Percentiles rank a stretch among this genome's conserved stretches.
Evolutionary conservation across 805 yeast species (phyloP).

Genomic region (Candida coleopterorum): DNA sequence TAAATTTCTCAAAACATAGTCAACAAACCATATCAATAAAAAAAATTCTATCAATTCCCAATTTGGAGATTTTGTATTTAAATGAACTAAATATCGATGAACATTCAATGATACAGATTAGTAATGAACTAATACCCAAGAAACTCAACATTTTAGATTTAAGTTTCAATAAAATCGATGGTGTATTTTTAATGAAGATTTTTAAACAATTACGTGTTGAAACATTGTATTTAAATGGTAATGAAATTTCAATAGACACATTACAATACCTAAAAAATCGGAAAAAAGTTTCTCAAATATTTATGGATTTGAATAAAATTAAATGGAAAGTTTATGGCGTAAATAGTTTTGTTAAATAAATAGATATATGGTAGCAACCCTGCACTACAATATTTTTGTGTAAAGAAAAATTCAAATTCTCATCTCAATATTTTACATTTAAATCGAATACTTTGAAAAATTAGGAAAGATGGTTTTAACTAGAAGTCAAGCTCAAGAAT

Average conservation of each 20-base stretch:
- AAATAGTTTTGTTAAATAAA: constrained; percentile 20
- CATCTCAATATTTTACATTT: neutral
- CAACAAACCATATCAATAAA: neutral
- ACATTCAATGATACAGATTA: constrained; percentile 25
- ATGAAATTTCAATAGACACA: constrained; percentile 17
- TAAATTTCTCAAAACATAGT: constrained; percentile 18
- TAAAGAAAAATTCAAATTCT: constrained; percentile 3
- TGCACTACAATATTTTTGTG: constrained; percentile 2
- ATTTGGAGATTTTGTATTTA: constrained; percentile 19
- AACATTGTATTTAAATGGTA: constrained; percentile 27
- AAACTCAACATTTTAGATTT: constrained; percentile 26
- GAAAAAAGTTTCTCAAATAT: constrained; percentile 1
- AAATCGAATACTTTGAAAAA: no score
- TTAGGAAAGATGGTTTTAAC: constrained; percentile 22
- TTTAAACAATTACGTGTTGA: constrained; percentile 18
- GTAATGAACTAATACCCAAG: constrained; percentile 19
- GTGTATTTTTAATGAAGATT: constrained; percentile 34
- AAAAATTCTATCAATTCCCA: constrained; percentile 4
- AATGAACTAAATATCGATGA: constrained; percentile 36
- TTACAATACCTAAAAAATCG: constrained; percentile 4
- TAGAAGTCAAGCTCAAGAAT: constrained; percentile 17
- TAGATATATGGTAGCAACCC: constrained; percentile 3
- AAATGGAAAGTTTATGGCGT: constrained; percentile 35
- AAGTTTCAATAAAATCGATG: constrained; percentile 35
- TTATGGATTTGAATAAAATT: constrained; percentile 20